Evolutionary conservation across 129 eudicot species (phyloP), one percentile per base, ranked within the genome.

Genomic region (Rutidosis leptorrhynchoides): DNA sequence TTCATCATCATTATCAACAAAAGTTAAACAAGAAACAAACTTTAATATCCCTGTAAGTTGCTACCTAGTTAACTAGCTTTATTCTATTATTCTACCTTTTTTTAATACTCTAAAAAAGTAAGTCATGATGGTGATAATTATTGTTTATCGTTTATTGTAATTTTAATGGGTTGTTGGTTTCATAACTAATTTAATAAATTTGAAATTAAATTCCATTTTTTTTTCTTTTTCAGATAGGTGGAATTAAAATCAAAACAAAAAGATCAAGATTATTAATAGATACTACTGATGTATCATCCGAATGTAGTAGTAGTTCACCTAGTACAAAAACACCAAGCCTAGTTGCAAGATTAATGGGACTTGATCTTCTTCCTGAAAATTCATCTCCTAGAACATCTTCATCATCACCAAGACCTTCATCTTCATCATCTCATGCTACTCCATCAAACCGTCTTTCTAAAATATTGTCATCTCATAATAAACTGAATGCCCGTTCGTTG

Each of bases 331-430:
- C 98, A 3, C 98, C 98, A 1, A 84, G 62, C 24, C 78, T 93
- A 6, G 96, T 93, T n/a, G 98, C 98, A 7, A 82, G 98, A 62
- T 73, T 93, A 25, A 93, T 93, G 98, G 98, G 98, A 12, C 95
- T 93, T 32, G 98, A 93, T 78, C 72, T 84, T 35, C 86, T 88
- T n/a, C 98, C 98, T 0, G 95, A 93, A 23, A 67, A 25, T 46
- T 76, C 78, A 29, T 83, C 94, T 35, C 87, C 87, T 11, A 66
- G 91, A 33, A 43, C 79, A 3, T 74, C 82, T 5, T 71, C 63
- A 21, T 62, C 77, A 2, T 68, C 78, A 21, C 81, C 79, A 24
- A 59, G 80, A 33, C 65, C 68, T 25, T 75, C 79, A 19, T 71
- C 82, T 24, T 63, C 79, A 4, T 74, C 83, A 27, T 69, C 37